phyloP scores from a whole-genome alignment of 805 yeast genomes.

The Lipomyces sp. region DNA sequence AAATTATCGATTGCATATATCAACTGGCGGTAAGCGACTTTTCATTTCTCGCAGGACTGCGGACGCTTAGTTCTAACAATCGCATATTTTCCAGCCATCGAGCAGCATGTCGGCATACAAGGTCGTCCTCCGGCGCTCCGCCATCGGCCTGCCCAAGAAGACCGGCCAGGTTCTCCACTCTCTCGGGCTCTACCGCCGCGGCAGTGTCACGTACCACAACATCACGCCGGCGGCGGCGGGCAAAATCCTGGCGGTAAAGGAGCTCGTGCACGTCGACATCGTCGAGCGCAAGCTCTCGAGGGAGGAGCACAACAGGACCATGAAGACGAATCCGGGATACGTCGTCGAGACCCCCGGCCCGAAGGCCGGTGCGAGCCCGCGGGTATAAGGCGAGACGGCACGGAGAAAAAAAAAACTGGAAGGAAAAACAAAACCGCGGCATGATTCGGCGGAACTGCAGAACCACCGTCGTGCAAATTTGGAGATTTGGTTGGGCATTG shows the following conservation, averaged over 20 bases:
- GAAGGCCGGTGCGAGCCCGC: background rate
- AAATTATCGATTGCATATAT: no score
- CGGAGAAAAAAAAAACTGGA: background rate
- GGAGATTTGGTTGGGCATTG: no score
- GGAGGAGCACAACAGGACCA: conserved; percentile 49
- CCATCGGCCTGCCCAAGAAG: conserved; percentile 76
- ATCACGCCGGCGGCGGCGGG: conserved; percentile 83
- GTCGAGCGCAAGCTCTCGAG: conserved; percentile 53
- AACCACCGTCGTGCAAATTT: no score
- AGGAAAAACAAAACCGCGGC: no score
- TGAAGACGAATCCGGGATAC: conserved; percentile 68
- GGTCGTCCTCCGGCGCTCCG: conserved; percentile 73
- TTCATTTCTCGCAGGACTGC: no score
- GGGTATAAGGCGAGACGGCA: no score
- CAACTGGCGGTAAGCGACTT: no score
- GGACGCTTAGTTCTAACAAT: no score
- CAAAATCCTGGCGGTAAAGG: conserved; percentile 76
- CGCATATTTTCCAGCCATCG: no score
- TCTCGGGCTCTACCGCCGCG: conserved; percentile 72
- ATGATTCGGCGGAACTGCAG: no score
- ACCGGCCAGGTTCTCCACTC: conserved; percentile 62
- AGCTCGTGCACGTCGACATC: conserved; percentile 76
- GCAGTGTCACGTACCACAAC: conserved; percentile 66
- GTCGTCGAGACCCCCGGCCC: conserved; percentile 40
- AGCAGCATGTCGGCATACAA: conserved; percentile 46